Evolutionary conservation across 1,139 yeast genomes (phyloP), one percentile per base, ranked within the genome.

Genomic region (Suhomyces chickasaworum): DNA sequence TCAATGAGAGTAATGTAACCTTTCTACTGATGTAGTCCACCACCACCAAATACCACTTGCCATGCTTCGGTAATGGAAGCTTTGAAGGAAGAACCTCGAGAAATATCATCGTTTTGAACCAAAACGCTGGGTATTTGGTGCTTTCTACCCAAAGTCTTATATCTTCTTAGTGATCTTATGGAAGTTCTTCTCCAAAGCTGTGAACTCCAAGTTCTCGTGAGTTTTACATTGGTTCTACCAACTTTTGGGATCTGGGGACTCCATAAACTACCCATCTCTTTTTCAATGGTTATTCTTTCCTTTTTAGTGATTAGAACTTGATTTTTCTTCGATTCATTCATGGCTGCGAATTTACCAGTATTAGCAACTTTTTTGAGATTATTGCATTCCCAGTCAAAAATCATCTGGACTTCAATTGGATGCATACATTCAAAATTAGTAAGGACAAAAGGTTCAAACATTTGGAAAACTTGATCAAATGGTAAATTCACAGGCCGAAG

Each of bases 1-100:
- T 35, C 25, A 35, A 35, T 35, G 37, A 22, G 22, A 35, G 37
- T 35, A 35, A 35, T 23, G 29, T 20, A 15, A 21, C 25, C 37
- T 22, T 35, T 35, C 29, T n/a, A 22, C 15, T 16, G 16, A 5
- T 35, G 37, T 35, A 35, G 37, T 18, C 5, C 21, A 13, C 37
- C 21, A 13, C 37, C 15, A 16, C 23, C 18, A 21, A 35, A 22
- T 4, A 35, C 29, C 12, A 29, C 7, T 16, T 23, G 20, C 12
- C 21, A 12, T 16, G 37, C 29, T 2, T 13, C 16, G n/a, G 9
- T 18, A 5, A 35, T 10, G 13, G 23, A 15, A 9, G 13, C 13
- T 16, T 35, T 22, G 37, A 35, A 29, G 7, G 37, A 35, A 13
- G 7, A 9, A 8, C 37, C 15, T 7, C 37, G 15, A 3, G 20